Base-by-base conservation (phyloP, 2,329 filamentous ascomycete genomes). In the Diaporthe nobilis region DNA sequence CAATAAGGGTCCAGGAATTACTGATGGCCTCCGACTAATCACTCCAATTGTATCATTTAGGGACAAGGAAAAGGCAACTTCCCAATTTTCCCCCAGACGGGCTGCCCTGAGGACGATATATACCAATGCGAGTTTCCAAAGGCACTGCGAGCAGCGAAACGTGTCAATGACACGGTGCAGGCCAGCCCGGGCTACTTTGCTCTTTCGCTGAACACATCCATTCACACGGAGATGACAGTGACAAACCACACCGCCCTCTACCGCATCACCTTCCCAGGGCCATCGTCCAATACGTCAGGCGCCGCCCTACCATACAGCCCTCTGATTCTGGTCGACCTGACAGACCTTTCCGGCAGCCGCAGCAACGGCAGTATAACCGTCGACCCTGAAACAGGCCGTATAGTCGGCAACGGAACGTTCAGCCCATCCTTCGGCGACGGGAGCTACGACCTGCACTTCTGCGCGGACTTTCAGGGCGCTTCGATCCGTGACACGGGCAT, bases 171-270 rank as follows among this genome's bases (percentile, higher is more conserved):
- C 51, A 86, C 86, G 6, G 83, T 88, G 34, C 80, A 85, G 51
- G 87, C 88, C 17, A 83, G 83, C 47, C 88, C 88, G 5, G 89
- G 89, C 1, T 90, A 90, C 77, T 90, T 90, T 78, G 81, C 85
- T 1, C 80, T 90, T 4, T 84, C 84, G n/a, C 82, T 90, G 28
- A 80, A 85, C 53, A 88, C 85, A 22, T 86, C 85, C 1, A 85
- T 90, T 60, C 82, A 81, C 49, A 85, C 86, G 4, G 88, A 90
- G 78, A 90, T 90, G 83, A 88, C 88, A 0, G 85, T 86, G 4
- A 84, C 88, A 0, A 86, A 89, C 72, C 88, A 87, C 77, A 87
- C 89, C 12, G 87, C 88, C 9, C 82, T 90, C 2, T 90, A 89
- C 78, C 84, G 85, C 34, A 89, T 90, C 80, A 85, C 85, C 3